phyloP scores from a whole-genome alignment of 2,329 filamentous ascomycete genomes.

The Aaosphaeria arxii region DNA sequence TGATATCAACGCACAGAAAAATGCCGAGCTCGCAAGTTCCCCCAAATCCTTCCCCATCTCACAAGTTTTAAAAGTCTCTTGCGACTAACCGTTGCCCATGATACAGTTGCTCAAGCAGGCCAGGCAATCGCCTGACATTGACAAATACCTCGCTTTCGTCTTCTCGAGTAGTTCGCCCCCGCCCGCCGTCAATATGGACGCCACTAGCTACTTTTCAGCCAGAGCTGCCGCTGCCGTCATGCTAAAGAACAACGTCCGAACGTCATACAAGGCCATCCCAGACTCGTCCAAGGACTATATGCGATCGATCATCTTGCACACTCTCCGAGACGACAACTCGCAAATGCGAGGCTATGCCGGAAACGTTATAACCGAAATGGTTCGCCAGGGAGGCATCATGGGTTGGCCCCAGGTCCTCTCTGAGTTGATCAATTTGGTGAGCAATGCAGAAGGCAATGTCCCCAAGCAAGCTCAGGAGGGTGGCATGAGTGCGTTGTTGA shows the following conservation, averaged over 20 bases:
- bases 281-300: constrained; percentile 72
- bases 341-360: constrained; percentile 88
- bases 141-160: constrained; percentile 93
- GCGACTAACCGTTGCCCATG: constrained; percentile 17
- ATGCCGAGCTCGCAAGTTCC: constrained; percentile 76
- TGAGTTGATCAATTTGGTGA: constrained; percentile 74
- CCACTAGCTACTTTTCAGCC: constrained; percentile 68
- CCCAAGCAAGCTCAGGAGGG: constrained; percentile 79
- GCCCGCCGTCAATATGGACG: constrained; percentile 57
- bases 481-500: constrained; percentile 86
- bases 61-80: not conserved
- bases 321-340: constrained; percentile 74
- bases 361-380: constrained; percentile 89
- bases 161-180: constrained; percentile 69
- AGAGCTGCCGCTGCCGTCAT: constrained; percentile 88
- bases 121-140: constrained; percentile 84
- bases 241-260: constrained; percentile 89
- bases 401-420: constrained; percentile 89
- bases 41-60: constrained; percentile 6
- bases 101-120: constrained; percentile 87
- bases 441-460: constrained; percentile 67
- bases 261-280: constrained; percentile 72
- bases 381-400: constrained; percentile 78
- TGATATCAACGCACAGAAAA: constrained; percentile 76
- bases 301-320: constrained; percentile 72